phyloP scores from a whole-genome alignment of 768 basidiomycete species.

The Coprinopsis strossmayeri region DNA sequence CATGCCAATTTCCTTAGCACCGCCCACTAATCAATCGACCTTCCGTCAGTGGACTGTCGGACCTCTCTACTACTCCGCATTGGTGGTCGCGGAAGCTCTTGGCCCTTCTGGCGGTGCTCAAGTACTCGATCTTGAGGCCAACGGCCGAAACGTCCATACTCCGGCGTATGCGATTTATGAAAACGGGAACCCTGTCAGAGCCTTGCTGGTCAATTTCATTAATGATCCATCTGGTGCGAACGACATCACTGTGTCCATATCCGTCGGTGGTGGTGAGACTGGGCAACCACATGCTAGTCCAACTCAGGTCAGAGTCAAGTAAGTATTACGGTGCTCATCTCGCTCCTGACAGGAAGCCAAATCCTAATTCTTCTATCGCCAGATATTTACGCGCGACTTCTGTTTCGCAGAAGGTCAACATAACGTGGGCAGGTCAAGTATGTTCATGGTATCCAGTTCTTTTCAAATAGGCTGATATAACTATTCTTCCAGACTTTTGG shows the following conservation, averaged over 20 bases:
- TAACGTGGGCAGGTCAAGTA: slow-evolving; percentile 59
- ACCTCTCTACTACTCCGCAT: slow-evolving; percentile 64
- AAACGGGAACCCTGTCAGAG: slow-evolving; percentile 49
- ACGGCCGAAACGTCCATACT: slow-evolving; percentile 44
- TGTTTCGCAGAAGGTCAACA: slow-evolving; percentile 48
- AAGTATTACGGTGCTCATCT: slow-evolving; percentile 14
- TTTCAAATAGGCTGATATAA: no score
- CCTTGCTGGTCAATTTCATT: slow-evolving; percentile 71
- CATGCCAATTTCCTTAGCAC: slow-evolving; percentile 22
- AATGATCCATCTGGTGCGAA: slow-evolving; percentile 51
- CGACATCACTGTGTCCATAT: slow-evolving; percentile 39
- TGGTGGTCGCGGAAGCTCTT: slow-evolving; percentile 65
- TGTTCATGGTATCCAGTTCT: slow-evolving; percentile 6
- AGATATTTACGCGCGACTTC: slow-evolving; percentile 49
- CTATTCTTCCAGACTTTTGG: slow-evolving; percentile 44
- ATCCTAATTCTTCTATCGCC: neutral
- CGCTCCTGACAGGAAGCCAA: neutral
- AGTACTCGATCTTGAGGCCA: slow-evolving; percentile 59
- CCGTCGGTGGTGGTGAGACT: slow-evolving; percentile 36
- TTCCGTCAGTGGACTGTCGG: slow-evolving; percentile 71
- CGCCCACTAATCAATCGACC: slow-evolving; percentile 47
- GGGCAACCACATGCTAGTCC: slow-evolving; percentile 33
- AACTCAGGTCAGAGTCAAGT: slow-evolving; percentile 51
- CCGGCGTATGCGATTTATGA: slow-evolving; percentile 76
- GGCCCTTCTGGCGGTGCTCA: slow-evolving; percentile 60